These are phyloP conservation scores for Podospora fimiseda DNA, from an alignment of 495 filamentous ascomycete genomes.

Conservation along the genomic window DNA sequence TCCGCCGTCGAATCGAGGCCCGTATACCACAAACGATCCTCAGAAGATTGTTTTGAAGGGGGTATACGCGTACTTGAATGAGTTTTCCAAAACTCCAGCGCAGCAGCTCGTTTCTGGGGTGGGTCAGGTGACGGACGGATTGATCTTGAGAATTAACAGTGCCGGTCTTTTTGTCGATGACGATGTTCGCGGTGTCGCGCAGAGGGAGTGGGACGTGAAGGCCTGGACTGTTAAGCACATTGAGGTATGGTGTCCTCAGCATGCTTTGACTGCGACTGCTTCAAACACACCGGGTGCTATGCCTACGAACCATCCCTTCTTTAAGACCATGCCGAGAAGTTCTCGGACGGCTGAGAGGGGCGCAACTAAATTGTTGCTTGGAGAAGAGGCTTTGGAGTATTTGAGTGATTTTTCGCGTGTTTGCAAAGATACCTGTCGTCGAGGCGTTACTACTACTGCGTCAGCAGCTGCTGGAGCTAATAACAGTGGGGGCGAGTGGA, in stretches of 20 bases:
- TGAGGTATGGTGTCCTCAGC: constrained; percentile 76
- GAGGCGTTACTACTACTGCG: constrained; percentile 27
- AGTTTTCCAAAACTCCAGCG: constrained; percentile 71
- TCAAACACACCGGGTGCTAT: constrained; percentile 25
- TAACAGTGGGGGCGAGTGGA: constrained; percentile 47
- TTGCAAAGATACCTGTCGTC: constrained; percentile 57
- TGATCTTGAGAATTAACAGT: constrained; percentile 76
- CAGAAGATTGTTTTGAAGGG: constrained; percentile 91
- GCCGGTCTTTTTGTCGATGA: constrained; percentile 97
- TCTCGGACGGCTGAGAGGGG: constrained; percentile 39
- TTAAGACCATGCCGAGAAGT: constrained; percentile 32
- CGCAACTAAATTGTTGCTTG: constrained; percentile 42
- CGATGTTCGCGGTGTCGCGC: constrained; percentile 75
- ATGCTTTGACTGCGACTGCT: constrained; percentile 36
- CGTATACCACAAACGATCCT: constrained; percentile 80
- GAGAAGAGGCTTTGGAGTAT: constrained; percentile 58
- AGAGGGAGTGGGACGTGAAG: constrained; percentile 97
- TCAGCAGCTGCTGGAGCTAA: constrained; percentile 23
- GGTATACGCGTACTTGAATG: constrained; percentile 83
- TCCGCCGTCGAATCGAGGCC: constrained; percentile 65
- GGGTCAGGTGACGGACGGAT: constrained; percentile 73
- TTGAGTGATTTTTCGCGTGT: constrained; percentile 50
- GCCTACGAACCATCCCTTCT: constrained; percentile 33
- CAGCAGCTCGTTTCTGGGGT: constrained; percentile 73
- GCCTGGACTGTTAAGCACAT: constrained; percentile 91